Evolutionary conservation across 805 yeast species (phyloP).

Genomic region (Saccharomycopsis oosterbeekiorum): DNA sequence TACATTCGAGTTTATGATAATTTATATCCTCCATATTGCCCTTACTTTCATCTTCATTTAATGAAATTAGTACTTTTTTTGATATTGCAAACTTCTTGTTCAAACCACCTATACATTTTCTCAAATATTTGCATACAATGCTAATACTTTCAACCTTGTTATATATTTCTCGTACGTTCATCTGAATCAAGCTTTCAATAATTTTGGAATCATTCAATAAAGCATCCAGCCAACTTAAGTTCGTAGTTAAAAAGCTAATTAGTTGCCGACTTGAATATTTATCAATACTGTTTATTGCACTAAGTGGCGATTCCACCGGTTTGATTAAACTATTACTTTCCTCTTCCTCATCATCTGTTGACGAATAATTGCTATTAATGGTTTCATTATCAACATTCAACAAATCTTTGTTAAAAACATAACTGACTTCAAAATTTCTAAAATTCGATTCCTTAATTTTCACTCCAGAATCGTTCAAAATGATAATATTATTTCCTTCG

Average conservation of each 20-base stretch:
- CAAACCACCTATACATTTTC: constrained; percentile 39
- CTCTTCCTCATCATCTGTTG: constrained; percentile 4
- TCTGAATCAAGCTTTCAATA: constrained; percentile 26
- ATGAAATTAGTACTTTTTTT: constrained; percentile 26
- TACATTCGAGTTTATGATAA: constrained; percentile 23
- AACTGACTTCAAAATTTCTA: not conserved
- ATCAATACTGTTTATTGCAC: constrained; percentile 17
- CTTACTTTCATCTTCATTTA: not conserved
- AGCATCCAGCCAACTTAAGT: constrained; percentile 44
- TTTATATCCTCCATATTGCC: constrained; percentile 27
- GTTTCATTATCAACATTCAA: constrained; percentile 48
- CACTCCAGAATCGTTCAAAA: not conserved
- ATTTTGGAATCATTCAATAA: constrained; percentile 32
- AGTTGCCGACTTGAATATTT: constrained; percentile 1
- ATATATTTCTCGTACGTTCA: constrained; percentile 28
- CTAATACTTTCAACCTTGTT: constrained; percentile 37
- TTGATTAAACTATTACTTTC: constrained; percentile 20
- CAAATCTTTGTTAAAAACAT: not conserved
- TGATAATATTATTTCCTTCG: not conserved
- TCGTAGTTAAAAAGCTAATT: constrained; percentile 18
- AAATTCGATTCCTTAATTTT: not conserved
- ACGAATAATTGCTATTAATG: constrained; percentile 19
- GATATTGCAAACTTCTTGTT: constrained; percentile 35
- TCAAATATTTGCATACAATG: constrained; percentile 40
- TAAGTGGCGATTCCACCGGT: constrained; percentile 31